A percentile compares a stretch with the other conserved stretches of the same genome.
Evolutionary conservation across 345 rosid species (phyloP).

Genomic region (Durio zibethinus): DNA sequence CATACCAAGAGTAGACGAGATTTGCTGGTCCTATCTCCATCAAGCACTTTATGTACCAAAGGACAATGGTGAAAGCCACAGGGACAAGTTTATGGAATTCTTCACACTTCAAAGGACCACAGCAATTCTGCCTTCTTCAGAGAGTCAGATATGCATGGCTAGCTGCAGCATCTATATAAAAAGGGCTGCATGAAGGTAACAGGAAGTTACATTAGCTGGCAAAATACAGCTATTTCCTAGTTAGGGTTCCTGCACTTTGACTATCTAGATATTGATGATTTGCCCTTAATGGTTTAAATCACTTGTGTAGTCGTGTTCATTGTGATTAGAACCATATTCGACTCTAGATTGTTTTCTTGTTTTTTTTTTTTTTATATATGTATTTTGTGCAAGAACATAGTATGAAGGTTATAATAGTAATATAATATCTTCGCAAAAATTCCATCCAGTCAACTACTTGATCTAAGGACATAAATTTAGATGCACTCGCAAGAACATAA

Average conservation of each 20-base stretch:
- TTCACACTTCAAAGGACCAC: background rate
- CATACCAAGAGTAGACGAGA: background rate
- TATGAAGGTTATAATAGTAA: too few species aligned
- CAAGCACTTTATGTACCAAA: constrained; percentile 6
- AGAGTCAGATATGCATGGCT: background rate
- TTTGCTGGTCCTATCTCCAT: background rate
- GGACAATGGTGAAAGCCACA: background rate
- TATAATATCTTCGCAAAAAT: too few species aligned
- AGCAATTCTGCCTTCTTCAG: background rate
- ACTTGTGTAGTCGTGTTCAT: background rate
- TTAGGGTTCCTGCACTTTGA: background rate
- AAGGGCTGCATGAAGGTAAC: background rate
- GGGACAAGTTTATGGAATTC: background rate
- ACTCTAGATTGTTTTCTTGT: background rate
- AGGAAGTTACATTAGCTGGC: background rate
- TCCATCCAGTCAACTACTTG: too few species aligned
- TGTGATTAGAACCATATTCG: background rate
- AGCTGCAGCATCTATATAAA: background rate
- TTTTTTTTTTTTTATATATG: too few species aligned
- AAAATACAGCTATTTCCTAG: background rate
- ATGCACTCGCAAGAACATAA: too few species aligned
- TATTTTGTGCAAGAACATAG: too few species aligned
- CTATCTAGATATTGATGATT: background rate
- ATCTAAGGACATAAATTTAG: too few species aligned
- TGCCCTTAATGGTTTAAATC: background rate